Evolutionary conservation across 1,284 basidiomycete genomes (phyloP).

Genomic region (Leccinum pachyderme): DNA sequence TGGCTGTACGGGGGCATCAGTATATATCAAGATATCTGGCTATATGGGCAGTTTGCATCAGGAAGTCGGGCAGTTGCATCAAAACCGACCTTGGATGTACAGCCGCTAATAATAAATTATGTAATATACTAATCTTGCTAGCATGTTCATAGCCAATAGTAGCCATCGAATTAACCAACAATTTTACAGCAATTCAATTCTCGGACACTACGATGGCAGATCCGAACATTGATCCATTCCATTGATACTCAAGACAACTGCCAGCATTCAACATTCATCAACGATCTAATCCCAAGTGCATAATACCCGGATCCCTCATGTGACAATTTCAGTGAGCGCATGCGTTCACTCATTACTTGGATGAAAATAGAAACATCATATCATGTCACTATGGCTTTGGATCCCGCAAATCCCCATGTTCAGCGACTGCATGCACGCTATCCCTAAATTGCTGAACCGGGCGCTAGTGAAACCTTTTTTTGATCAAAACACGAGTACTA

Average conservation of each 20-base stretch:
- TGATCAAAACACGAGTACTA: neutral
- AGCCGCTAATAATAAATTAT: slow-evolving; percentile 11
- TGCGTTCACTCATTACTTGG: too few species aligned
- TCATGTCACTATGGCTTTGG: slow-evolving; percentile 3
- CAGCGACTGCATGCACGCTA: neutral
- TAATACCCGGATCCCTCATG: neutral
- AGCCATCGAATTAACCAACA: neutral
- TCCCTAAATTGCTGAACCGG: neutral
- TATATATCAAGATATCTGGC: slow-evolving; percentile 20
- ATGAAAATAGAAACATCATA: neutral
- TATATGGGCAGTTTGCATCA: slow-evolving; percentile 20
- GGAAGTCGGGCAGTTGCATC: slow-evolving; percentile 17
- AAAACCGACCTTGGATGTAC: slow-evolving; percentile 16
- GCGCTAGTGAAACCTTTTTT: neutral
- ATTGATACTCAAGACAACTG: neutral
- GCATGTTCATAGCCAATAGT: too few species aligned
- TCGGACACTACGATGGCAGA: neutral
- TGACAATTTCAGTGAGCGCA: neutral
- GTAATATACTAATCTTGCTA: neutral
- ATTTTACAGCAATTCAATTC: too few species aligned
- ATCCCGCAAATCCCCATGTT: neutral
- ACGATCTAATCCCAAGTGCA: neutral
- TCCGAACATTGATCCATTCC: neutral
- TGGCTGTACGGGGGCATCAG: neutral
- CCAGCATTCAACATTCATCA: neutral